Evolutionary conservation across 768 basidiomycete genomes (phyloP), one percentile per base, ranked within the genome.

Genomic region (Galerina marginata): DNA sequence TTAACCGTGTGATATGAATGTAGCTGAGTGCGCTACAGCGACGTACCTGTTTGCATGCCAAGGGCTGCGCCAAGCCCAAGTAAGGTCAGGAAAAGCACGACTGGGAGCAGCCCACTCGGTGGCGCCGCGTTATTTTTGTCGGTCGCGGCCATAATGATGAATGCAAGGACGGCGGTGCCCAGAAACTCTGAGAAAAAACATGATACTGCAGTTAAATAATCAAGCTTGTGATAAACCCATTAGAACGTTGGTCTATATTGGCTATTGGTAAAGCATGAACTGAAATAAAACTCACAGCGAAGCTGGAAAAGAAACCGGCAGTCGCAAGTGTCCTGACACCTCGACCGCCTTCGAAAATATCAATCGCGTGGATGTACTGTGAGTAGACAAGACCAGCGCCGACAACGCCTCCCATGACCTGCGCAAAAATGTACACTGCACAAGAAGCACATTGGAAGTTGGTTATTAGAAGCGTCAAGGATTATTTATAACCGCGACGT

Each of bases 291-390:
- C 85, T 62, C 67, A 88, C 88, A 38, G 87, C 77, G 65, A 83
- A 90, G 1, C 88, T 87, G 6, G 78, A 77, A 62, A 90, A 89
- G 37, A 90, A 73, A 25, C 75, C 71, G 1, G 82, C 89, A 0
- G 89, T 89, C 4, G 73, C 72, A 47, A 83, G 76, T 3, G 86
- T 88, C 10, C 88, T 83, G 14, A 82, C 71, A 48, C 75, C 68
- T 39, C 77, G 60, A 6, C 84, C 82, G 3, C 88, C 88, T 68
- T 90, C 89, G 64, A 83, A 81, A 45, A 86, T 64, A 64, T 88
- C 82, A 65, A 92, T 88, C 16, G 87, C 88, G 68, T 87, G 86
- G 63, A 83, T 79, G 69, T 89, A 91, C 65, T 87, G 85, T 5
- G 78, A 86, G 63, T 90, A 90, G 33, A 85, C 74, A 52, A 88